Evolutionary conservation across 768 basidiomycete species (phyloP).

Genomic region (Lentinula aciculospora): DNA sequence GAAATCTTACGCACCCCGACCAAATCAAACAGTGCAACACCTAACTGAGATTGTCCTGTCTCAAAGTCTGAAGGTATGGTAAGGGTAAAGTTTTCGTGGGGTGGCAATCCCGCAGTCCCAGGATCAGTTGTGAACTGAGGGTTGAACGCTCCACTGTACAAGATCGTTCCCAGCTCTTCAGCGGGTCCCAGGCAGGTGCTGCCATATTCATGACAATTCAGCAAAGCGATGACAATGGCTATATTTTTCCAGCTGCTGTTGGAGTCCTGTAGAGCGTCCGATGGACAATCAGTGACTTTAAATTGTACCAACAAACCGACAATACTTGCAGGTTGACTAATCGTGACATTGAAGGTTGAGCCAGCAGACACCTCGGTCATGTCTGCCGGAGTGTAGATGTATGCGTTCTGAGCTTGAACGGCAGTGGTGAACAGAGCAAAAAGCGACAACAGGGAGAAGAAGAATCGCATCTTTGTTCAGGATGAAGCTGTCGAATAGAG

Average conservation of each 20-base stretch:
- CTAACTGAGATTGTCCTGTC: not conserved
- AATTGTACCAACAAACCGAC: not conserved
- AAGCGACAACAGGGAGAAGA: not conserved
- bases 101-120: not conserved
- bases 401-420: slow-evolving; percentile 1
- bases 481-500: not conserved
- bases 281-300: not conserved
- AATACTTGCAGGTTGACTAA: not conserved
- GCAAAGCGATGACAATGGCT: not conserved
- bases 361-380: not conserved
- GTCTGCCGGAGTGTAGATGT: not conserved
- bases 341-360: not conserved
- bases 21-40: slow-evolving; percentile 1
- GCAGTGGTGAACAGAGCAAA: not conserved
- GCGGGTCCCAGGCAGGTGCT: not conserved
- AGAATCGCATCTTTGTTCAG: not conserved
- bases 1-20: not conserved
- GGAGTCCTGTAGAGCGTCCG: not conserved
- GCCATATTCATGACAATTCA: not conserved
- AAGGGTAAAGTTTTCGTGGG: slow-evolving; percentile 2
- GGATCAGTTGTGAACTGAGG: slow-evolving; percentile 1
- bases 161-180: not conserved
- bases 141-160: slow-evolving; percentile 3
- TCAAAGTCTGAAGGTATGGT: not conserved
- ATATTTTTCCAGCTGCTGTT: not conserved